Evolutionary conservation across 192 early-diverging fungal genomes (phyloP), one percentile per base, ranked within the genome.

Genomic region (Podila minutissima): DNA sequence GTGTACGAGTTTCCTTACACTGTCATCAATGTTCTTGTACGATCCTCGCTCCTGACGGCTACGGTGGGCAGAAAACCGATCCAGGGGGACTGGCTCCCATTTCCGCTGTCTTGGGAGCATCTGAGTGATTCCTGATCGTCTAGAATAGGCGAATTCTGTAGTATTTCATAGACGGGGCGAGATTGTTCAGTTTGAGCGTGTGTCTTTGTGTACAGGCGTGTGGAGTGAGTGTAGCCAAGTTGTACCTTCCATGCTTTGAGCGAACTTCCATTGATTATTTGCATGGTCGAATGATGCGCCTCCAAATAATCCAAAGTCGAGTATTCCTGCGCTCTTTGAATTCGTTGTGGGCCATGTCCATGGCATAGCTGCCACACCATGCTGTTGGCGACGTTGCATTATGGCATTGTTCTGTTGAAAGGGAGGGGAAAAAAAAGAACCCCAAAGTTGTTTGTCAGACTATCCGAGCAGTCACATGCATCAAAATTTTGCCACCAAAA

Each of bases 331-430:
- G 24, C 22, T 55, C 20, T 55, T n/a, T 55, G 53, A 24, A n/a
- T 24, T 26, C 19, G 24, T 26, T 0, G 53, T 24, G 20, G 53
- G 53, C 53, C 53, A 55, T 55, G 53, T 55, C 53, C 53, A 55
- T 55, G 53, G 53, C 53, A 26, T 55, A 24, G 53, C 53, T 55
- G 53, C 53, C 53, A 55, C 53, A 26, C 53, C 53, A 55, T 55
- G 53, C 24, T 55, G 53, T 55, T 55, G 53, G 24, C 53, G 53
- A 55, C 53, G 53, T 24, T 55, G 53, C 53, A 55, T 55, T 55
- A 55, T 55, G 53, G 53, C 53, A 26, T 55, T 26, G 24, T 26
- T 55, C 41, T 55, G 53, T 55, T 55, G 22, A 55, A 46, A 46
- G 22, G 12, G 22, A 55, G 24, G 8, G n/a, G 49, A 51, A 55